These are phyloP conservation scores for Excoecaria agallocha DNA, from an alignment of 345 rosid genomes.

Conservation along the genomic window DNA sequence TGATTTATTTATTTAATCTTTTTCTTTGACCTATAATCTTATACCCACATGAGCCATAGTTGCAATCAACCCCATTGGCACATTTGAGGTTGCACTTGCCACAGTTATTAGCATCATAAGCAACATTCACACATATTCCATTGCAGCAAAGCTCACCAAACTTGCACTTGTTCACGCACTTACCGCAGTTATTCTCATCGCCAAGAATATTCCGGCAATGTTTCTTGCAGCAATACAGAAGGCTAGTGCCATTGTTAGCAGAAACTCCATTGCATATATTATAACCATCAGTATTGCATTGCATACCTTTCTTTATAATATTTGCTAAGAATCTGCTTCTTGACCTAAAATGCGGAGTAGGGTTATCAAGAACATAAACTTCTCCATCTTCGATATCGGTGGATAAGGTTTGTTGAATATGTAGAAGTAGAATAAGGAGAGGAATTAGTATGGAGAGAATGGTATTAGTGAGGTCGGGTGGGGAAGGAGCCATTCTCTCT, in stretches of 20 bases:
- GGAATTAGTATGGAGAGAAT: constrained; percentile 12
- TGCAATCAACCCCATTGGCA: constrained; percentile 42
- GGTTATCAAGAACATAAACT: constrained; percentile 40
- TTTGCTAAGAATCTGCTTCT: constrained; percentile 37
- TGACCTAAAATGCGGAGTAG: constrained; percentile 9
- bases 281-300: constrained; percentile 24
- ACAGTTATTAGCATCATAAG: constrained; percentile 38
- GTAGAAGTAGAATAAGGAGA: constrained; percentile 16
- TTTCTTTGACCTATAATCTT: background rate
- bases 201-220: constrained; percentile 58
- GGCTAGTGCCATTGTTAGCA: constrained; percentile 57
- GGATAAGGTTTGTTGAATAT: constrained; percentile 9
- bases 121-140: constrained; percentile 41
- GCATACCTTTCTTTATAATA: constrained; percentile 44
- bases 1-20: background rate
- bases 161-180: constrained; percentile 50
- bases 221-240: constrained; percentile 66
- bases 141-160: constrained; percentile 58
- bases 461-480: constrained; percentile 26
- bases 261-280: constrained; percentile 56
- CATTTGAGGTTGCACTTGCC: constrained; percentile 59
- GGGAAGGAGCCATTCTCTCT: constrained; percentile 22
- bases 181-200: constrained; percentile 61
- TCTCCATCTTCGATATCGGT: constrained; percentile 22
- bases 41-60: constrained; percentile 62